Conservation (phyloP, 2,329 filamentous ascomycete genomes). For the Aspergillus fumigatus region DNA sequence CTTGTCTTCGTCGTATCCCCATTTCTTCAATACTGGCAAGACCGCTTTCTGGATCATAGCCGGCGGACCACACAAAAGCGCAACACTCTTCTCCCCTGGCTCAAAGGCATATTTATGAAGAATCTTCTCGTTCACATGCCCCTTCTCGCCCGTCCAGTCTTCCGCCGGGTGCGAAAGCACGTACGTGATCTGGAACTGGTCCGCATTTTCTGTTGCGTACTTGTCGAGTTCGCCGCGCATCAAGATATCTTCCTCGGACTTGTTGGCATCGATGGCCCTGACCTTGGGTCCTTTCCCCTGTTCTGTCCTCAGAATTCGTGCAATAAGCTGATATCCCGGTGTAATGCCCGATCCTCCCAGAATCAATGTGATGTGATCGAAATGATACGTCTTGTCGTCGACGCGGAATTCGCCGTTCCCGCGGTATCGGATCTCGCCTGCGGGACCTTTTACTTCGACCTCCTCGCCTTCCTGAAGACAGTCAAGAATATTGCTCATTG, state of each 20-base stretch:
- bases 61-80: slow-evolving; percentile 49
- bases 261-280: slow-evolving; percentile 16
- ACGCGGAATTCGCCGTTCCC: slow-evolving; percentile 46
- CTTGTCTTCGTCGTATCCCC: slow-evolving; percentile 44
- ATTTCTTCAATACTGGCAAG: slow-evolving; percentile 44
- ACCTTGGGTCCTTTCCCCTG: slow-evolving; percentile 38
- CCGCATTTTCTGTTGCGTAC: slow-evolving; percentile 2
- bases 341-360: slow-evolving; percentile 51
- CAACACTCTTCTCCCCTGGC: slow-evolving; percentile 39
- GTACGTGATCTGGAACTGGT: slow-evolving; percentile 10
- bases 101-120: slow-evolving; percentile 10
- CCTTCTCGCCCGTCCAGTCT: slow-evolving; percentile 9
- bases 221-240: slow-evolving; percentile 7
- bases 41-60: slow-evolving; percentile 51
- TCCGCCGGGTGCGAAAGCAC: slow-evolving; percentile 8
- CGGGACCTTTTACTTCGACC: slow-evolving; percentile 50
- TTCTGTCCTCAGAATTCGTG: slow-evolving; percentile 39
- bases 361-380: slow-evolving; percentile 45
- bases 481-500: slow-evolving; percentile 51
- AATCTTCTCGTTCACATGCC: slow-evolving; percentile 8
- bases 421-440: slow-evolving; percentile 48
- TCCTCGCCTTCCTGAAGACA: slow-evolving; percentile 46
- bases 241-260: slow-evolving; percentile 11
- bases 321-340: slow-evolving; percentile 49
- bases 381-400: slow-evolving; percentile 37